Evolutionary conservation across 352 stramenopile genomes (phyloP).

Genomic region (Phytopythium montanum): DNA sequence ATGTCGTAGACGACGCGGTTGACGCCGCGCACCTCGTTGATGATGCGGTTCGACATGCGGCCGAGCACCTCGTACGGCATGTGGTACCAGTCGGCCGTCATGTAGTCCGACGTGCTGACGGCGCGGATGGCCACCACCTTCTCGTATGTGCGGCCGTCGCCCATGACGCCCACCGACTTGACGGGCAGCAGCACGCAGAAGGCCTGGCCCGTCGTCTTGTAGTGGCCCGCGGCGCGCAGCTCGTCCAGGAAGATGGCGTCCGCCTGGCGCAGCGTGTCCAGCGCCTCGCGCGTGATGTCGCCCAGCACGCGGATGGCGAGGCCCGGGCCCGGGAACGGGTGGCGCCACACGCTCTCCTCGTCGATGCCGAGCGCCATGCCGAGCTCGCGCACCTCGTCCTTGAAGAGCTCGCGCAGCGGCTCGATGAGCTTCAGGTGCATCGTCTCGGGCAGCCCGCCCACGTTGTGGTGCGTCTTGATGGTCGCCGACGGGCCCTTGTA

Average conservation of each 20-base stretch:
- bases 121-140: conserved; percentile 94
- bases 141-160: conserved; percentile 97
- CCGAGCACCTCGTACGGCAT: conserved; percentile 98
- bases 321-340: conserved; percentile 98
- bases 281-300: conserved; percentile 92
- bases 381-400: conserved; percentile 98
- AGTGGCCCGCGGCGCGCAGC: conserved; percentile 94
- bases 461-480: conserved; percentile 99
- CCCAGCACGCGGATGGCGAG: conserved; percentile 98
- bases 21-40: conserved; percentile 98
- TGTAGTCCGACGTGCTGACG: conserved; percentile 99
- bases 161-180: conserved; percentile 98
- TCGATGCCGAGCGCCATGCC: conserved; percentile 98
- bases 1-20: conserved; percentile 99
- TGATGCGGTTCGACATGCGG: conserved; percentile 97
- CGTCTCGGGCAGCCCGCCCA: conserved; percentile 95
- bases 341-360: conserved; percentile 96
- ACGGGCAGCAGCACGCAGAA: conserved; percentile 97
- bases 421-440: conserved; percentile 99
- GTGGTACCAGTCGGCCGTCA: conserved; percentile 99
- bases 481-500: conserved; percentile 98
- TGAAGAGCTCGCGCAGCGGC: conserved; percentile 98
- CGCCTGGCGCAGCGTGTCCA: conserved; percentile 96
- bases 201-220: conserved; percentile 98
- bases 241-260: conserved; percentile 99